Evolutionary conservation across 1,139 yeast genomes (phyloP).

Genomic region (Torulaspora globosa): DNA sequence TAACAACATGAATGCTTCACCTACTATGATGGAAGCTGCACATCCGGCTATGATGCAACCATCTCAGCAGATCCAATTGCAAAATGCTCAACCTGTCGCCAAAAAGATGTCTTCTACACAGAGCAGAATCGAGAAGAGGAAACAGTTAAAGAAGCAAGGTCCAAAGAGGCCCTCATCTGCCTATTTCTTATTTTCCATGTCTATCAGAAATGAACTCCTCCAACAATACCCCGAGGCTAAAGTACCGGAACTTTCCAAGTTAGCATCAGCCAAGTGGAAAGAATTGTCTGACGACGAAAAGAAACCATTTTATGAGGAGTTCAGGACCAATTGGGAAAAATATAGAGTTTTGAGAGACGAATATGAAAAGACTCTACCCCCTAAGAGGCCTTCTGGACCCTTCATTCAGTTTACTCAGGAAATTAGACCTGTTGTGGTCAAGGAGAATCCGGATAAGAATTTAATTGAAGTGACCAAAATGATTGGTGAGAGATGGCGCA

Average conservation of each 20-base stretch:
- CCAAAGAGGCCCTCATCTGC: constrained; percentile 40
- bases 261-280: constrained; percentile 39
- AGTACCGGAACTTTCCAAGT: constrained; percentile 37
- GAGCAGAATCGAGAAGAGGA: constrained; percentile 37
- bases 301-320: constrained; percentile 36
- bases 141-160: constrained; percentile 36
- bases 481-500: constrained; percentile 38
- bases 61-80: constrained; percentile 18
- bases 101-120: constrained; percentile 37
- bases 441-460: constrained; percentile 36
- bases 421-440: constrained; percentile 33
- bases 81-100: constrained; percentile 18
- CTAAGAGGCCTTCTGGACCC: constrained; percentile 39
- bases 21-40: constrained; percentile 25
- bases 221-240: constrained; percentile 37
- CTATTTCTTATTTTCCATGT: constrained; percentile 37
- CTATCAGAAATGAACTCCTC: constrained; percentile 33
- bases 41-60: constrained; percentile 26
- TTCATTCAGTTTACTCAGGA: constrained; percentile 37
- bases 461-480: constrained; percentile 37
- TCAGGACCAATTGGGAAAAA: constrained; percentile 36
- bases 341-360: constrained; percentile 37
- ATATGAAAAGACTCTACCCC: constrained; percentile 37
- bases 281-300: constrained; percentile 35
- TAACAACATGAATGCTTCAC: constrained; percentile 21